Evolutionary conservation across 305 asterid genomes (phyloP), one percentile per base, ranked within the genome.

Genomic region (Ilex paraguariensis): DNA sequence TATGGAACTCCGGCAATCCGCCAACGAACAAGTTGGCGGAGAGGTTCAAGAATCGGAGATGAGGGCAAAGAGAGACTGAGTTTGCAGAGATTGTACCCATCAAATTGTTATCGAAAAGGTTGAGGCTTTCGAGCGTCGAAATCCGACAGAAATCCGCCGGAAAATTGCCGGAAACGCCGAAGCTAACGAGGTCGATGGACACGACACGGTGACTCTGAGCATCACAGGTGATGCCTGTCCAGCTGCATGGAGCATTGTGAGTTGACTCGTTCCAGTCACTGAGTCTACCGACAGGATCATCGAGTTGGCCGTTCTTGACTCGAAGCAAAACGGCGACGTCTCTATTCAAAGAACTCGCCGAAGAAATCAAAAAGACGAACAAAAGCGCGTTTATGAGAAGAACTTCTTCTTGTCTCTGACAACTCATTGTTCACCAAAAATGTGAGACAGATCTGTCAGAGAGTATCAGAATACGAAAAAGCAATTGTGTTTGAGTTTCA

Each of bases 61-160:
- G 94, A n/a, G 96, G 82, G 69, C 98, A 93, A 1, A 75, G 71
- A 5, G 95, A 74, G 31, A 84, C 58, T 6, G 81, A 79, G 14
- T 65, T 71, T 2, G 95, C 63, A 1, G 66, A 61, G n/a, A 93
- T 40, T 2, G 32, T 13, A 13, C 91, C 95, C 30, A 68, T 76
- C 66, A 93, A 64, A 52, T 10, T 14, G 66, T 90, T 90, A 50
- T 59, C 57, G 31, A 82, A 74, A 50, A 93, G 64, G 70, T 82
- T 80, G 50, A 93, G 84, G 3, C 8, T 61, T 45, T 79, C 71
- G 10, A 90, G 87, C 10, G 96, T 66, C 2, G 80, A 67, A 73
- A 93, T 78, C 78, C 92, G 79, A 54, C 97, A 93, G 21, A 90
- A 86, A 40, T 84, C 94, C n/a, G 79, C 86, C 54, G 98, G 98